Percentiles rank a stretch among this genome's conserved stretches.
phyloP scores from a whole-genome alignment of 179 eudicot genomes.

The Sideroxylon spinosum region DNA sequence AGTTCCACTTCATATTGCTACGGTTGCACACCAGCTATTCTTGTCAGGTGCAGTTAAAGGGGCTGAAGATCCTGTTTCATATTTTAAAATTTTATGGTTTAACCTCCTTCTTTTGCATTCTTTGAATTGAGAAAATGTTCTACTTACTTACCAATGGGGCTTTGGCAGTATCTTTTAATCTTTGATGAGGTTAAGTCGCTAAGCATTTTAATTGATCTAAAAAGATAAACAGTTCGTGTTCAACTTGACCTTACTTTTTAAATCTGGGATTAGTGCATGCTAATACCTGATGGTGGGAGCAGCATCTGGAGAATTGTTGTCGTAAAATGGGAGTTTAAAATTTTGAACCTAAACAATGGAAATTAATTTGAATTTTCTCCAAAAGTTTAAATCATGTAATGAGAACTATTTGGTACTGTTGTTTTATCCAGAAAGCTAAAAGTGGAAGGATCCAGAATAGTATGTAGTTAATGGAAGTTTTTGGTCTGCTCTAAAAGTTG shows the following conservation, averaged over 20 bases:
- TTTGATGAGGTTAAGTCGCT: not conserved
- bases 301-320: not conserved
- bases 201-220: not conserved
- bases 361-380: not conserved
- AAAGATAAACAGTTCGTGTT: not conserved
- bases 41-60: conserved; percentile 56
- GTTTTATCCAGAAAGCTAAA: not conserved
- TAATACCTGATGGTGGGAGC: conserved; percentile 2
- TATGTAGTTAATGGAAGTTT: not conserved
- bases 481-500: not conserved
- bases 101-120: not conserved
- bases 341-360: not conserved
- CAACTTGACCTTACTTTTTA: not conserved
- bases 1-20: conserved; percentile 85
- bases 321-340: not conserved
- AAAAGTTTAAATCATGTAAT: not conserved
- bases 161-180: not conserved
- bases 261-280: not conserved
- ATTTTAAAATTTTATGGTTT: not conserved
- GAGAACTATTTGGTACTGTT: not conserved
- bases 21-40: conserved; percentile 85
- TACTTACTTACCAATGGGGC: not conserved
- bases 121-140: conserved; percentile 1
- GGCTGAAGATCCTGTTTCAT: not conserved
- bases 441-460: not conserved